Conservation (phyloP, 129 eudicot genomes). For the Chrysanthemum lavandulifolium region DNA sequence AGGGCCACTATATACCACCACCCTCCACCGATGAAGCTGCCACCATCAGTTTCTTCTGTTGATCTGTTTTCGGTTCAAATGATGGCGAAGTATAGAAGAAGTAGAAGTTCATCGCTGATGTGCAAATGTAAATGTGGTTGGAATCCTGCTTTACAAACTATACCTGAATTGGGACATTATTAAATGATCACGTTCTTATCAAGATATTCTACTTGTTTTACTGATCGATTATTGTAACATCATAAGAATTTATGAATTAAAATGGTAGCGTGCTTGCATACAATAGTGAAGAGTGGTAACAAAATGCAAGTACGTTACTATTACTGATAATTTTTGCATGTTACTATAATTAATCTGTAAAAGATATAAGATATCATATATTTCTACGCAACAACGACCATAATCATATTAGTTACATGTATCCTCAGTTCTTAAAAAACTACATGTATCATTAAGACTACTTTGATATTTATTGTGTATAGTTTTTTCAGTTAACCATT, state of each 20-base stretch:
- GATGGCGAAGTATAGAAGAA: constrained; percentile 15
- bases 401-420: too few relatives aligned
- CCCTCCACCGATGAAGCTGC: background rate
- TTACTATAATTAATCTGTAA: too few relatives aligned
- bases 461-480: background rate
- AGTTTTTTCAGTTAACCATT: background rate
- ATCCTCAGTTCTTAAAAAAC: too few relatives aligned
- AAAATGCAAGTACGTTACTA: too few relatives aligned
- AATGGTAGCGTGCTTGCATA: too few relatives aligned
- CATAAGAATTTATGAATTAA: too few relatives aligned
- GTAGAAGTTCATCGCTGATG: constrained; percentile 12
- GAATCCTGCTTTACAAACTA: constrained; percentile 44
- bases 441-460: background rate
- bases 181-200: background rate
- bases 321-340: too few relatives aligned
- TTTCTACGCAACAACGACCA: too few relatives aligned
- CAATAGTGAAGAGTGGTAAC: too few relatives aligned
- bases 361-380: constrained; percentile 44
- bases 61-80: constrained; percentile 7
- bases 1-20: constrained; percentile 18
- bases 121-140: constrained; percentile 25
- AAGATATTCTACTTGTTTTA: too few relatives aligned
- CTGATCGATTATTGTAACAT: too few relatives aligned
- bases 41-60: background rate
- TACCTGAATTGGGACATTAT: constrained; percentile 30